These are phyloP conservation scores for Pseudophaeomoniella oleicola DNA, from an alignment of 2,329 filamentous ascomycete species.

Conservation along the genomic window DNA sequence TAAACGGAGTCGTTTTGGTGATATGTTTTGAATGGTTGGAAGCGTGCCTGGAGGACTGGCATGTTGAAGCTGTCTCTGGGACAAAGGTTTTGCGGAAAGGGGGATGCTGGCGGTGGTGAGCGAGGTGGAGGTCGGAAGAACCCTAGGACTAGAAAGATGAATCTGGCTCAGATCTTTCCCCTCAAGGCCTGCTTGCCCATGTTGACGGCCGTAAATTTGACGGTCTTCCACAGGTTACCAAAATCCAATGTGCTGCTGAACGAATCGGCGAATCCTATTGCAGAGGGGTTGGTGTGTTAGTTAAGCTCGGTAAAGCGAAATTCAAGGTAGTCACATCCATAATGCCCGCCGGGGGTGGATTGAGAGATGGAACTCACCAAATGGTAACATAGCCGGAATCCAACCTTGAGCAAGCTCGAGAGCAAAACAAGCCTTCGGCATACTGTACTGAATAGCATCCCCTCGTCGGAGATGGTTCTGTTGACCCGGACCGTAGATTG, in stretches of 20 bases:
- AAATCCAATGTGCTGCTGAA: conserved; percentile 71
- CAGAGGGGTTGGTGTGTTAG: not conserved
- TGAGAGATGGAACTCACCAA: conserved; percentile 35
- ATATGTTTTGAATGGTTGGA: too few species aligned
- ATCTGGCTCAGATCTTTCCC: conserved; percentile 53
- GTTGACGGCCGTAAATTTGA: conserved; percentile 55
- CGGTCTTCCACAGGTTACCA: conserved; percentile 71
- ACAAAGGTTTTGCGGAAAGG: too few species aligned
- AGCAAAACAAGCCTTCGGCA: conserved; percentile 63
- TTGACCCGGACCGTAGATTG: conserved; percentile 54
- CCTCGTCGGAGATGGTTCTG: conserved; percentile 61
- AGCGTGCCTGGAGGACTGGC: too few species aligned
- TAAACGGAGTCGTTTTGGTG: too few species aligned
- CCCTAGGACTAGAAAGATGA: too few species aligned
- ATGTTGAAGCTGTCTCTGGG: too few species aligned
- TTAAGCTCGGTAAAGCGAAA: not conserved
- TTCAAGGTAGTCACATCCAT: too few species aligned
- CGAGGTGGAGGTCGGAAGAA: too few species aligned
- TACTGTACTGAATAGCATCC: conserved; percentile 67
- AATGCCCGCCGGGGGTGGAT: too few species aligned
- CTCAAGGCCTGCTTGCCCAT: conserved; percentile 59
- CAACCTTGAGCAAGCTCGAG: conserved; percentile 74
- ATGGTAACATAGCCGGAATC: conserved; percentile 87
- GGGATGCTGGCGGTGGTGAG: too few species aligned
- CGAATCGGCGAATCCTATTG: conserved; percentile 56